Conservation (phyloP, 2,329 filamentous ascomycete genomes). For the Delphinella strobiligena region DNA sequence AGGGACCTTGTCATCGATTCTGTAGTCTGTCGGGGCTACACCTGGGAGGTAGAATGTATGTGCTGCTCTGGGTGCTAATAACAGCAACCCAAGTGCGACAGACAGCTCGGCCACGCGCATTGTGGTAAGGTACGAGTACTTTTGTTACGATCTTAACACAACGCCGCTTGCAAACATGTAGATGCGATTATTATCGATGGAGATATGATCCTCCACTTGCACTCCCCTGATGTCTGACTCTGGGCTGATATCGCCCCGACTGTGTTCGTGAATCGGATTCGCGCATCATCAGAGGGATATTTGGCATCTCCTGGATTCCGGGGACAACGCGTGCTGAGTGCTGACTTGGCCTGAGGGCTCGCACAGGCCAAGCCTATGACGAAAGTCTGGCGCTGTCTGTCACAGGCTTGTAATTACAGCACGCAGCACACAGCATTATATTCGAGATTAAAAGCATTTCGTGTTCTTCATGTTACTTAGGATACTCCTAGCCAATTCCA, state of each 20-base stretch:
- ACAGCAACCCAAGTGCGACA: slow-evolving; percentile 13
- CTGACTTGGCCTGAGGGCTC: background rate
- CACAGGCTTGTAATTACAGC: too few species aligned
- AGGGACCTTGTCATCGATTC: slow-evolving; percentile 64
- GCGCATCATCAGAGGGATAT: too few species aligned
- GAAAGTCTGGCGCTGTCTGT: too few species aligned
- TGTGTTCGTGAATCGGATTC: too few species aligned
- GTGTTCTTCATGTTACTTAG: too few species aligned
- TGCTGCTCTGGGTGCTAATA: slow-evolving; percentile 20
- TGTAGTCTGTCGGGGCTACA: slow-evolving; percentile 88
- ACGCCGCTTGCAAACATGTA: too few species aligned
- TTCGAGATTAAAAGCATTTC: too few species aligned
- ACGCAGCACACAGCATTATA: too few species aligned
- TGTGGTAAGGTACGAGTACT: background rate
- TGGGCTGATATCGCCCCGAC: too few species aligned
- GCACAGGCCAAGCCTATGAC: background rate
- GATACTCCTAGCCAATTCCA: too few species aligned
- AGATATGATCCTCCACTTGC: background rate
- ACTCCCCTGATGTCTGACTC: background rate
- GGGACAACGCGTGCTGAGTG: background rate
- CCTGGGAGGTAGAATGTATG: slow-evolving; percentile 90
- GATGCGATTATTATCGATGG: too few species aligned
- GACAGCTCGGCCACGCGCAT: slow-evolving; percentile 7
- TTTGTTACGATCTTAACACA: background rate
- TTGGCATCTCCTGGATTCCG: background rate